A percentile compares a stretch with the other conserved stretches of the same genome.
These are phyloP conservation scores for Salvia sclarea DNA, from an alignment of 305 asterid species.

Conservation along the genomic window DNA sequence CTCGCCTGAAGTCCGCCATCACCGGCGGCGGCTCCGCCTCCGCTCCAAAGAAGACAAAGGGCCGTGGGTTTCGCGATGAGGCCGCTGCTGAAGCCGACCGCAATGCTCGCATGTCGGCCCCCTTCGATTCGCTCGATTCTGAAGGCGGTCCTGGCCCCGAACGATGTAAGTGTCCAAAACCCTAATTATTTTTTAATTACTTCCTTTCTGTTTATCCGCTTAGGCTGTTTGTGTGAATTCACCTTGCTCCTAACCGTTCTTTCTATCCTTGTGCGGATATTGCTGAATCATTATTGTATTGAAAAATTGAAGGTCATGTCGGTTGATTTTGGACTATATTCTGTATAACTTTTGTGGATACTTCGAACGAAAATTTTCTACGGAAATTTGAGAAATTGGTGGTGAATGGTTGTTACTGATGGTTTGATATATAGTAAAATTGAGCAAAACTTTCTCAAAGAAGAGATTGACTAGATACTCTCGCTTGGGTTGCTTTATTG, in stretches of 20 bases:
- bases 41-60: constrained; percentile 86
- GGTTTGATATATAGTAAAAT: background rate
- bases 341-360: background rate
- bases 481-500: background rate
- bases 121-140: constrained; percentile 77
- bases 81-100: constrained; percentile 80
- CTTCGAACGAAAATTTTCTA: background rate
- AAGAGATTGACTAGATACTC: background rate
- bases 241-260: background rate
- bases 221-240: background rate
- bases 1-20: constrained; percentile 85
- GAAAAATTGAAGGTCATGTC: background rate
- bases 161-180: constrained; percentile 60
- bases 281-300: background rate
- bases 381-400: background rate
- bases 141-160: constrained; percentile 98
- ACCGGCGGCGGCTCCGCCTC: constrained; percentile 63
- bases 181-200: constrained; percentile 18
- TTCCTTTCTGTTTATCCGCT: background rate
- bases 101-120: constrained; percentile 79
- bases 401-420: background rate
- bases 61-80: constrained; percentile 95
- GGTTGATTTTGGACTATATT: background rate
- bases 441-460: too few relatives aligned
- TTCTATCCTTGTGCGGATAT: background rate